Base-by-base conservation (phyloP, 371 early-diverging fungal species). In the Coemansia sp. region DNA sequence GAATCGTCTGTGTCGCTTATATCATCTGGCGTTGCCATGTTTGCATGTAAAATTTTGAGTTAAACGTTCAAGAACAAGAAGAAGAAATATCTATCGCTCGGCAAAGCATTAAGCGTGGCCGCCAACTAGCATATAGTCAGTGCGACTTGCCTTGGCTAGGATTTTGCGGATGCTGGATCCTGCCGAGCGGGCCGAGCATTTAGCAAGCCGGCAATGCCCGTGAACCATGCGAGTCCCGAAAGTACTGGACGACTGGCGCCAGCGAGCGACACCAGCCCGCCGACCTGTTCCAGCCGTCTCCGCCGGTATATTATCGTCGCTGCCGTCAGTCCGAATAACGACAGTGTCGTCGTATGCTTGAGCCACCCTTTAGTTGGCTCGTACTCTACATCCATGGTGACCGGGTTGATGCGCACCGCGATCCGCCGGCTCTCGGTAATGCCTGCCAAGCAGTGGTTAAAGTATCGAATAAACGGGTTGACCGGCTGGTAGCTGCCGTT, bases 331-430 rank as follows among this genome's bases (percentile, higher is more conserved):
- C 64, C 68, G 39, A 72, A 41, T 16, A 72, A 35, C 1, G 30
- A 33, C 4, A 53, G 43, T 2, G 68, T 56, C 14, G 68, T 34
- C 0, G 61, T 31, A 10, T 52, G 42, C 35, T 57, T 63, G 30
- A 67, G 12, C 72, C 72, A 72, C 12, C 16, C 11, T 12, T 63
- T 72, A 38, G 68, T 56, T 4, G 72, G 72, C 55, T 72, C 72
- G 16, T 68, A 72, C 16, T 67, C 72, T 4, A 51, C 39, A n/a
- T 63, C 55, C 57, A 35, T 63, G 2, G 64, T 63, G 1, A 33
- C 10, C 34, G 26, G 59, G 41, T 63, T 54, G 53, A 72, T 41
- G n/a, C 64, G 63, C 41, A 67, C 63, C 4, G 72, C 72, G 38
- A 72, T 50, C 36, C n/a, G 59, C 14, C 57, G 43, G 7, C 67